Conservation (phyloP, 768 basidiomycete species). For the Boletus tylopilopsis region DNA sequence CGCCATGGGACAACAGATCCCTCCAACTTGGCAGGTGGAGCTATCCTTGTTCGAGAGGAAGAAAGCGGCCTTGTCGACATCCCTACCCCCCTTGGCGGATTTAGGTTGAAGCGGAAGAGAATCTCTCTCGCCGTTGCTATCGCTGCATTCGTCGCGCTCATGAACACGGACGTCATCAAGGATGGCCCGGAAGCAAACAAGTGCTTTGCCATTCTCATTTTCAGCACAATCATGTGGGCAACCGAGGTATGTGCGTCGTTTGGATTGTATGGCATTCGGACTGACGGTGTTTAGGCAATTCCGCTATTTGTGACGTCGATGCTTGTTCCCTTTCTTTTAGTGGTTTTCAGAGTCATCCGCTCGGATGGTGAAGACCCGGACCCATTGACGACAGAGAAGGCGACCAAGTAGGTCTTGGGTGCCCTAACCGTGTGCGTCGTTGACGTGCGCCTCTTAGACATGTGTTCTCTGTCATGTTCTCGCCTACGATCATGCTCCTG, state of each 20-base stretch:
- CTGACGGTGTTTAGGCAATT: slow-evolving; percentile 63
- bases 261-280: not conserved
- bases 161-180: slow-evolving; percentile 54
- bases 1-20: slow-evolving; percentile 49
- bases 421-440: not conserved
- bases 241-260: slow-evolving; percentile 63
- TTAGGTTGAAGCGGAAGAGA: slow-evolving; percentile 63
- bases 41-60: slow-evolving; percentile 40
- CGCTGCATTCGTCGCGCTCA: slow-evolving; percentile 52
- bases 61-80: slow-evolving; percentile 40
- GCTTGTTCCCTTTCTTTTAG: slow-evolving; percentile 81
- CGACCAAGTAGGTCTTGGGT: slow-evolving; percentile 67
- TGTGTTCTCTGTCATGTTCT: slow-evolving; percentile 95
- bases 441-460: slow-evolving; percentile 45
- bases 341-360: slow-evolving; percentile 78
- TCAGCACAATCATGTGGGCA: slow-evolving; percentile 94
- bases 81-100: slow-evolving; percentile 59
- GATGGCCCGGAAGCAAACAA: slow-evolving; percentile 72
- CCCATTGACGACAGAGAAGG: slow-evolving; percentile 57
- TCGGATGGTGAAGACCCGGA: slow-evolving; percentile 41
- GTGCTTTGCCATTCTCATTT: slow-evolving; percentile 84
- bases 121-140: slow-evolving; percentile 57
- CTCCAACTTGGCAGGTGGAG: slow-evolving; percentile 40
- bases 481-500: slow-evolving; percentile 96
- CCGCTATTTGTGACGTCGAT: slow-evolving; percentile 97